Evolutionary conservation across 768 basidiomycete species (phyloP).

Genomic region (Suillus decipiens): DNA sequence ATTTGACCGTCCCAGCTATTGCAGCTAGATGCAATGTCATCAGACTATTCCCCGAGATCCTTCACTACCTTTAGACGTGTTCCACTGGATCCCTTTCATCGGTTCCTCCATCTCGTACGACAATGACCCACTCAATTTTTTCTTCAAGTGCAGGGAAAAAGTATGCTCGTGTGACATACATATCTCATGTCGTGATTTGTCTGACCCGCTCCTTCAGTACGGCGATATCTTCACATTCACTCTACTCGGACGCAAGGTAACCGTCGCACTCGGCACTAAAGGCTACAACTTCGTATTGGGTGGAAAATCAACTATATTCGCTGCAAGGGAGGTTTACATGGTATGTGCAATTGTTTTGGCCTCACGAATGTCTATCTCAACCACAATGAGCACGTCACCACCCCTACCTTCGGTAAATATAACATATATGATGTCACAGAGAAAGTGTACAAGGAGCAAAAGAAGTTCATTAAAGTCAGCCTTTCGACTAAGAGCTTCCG

Average conservation of each 20-base stretch:
- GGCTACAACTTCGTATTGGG: constrained; percentile 95
- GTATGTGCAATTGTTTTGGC: constrained; percentile 40
- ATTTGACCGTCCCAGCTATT: not conserved
- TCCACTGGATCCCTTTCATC: constrained; percentile 88
- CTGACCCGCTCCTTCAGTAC: constrained; percentile 53
- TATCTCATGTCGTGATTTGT: not conserved
- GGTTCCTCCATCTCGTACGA: constrained; percentile 92
- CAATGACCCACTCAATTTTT: constrained; percentile 89
- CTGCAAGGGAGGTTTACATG: constrained; percentile 97
- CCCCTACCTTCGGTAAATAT: constrained; percentile 94
- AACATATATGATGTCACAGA: constrained; percentile 98
- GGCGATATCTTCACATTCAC: constrained; percentile 96
- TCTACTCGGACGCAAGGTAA: constrained; percentile 85
- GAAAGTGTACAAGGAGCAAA: constrained; percentile 97
- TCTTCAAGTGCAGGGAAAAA: constrained; percentile 77
- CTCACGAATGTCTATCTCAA: constrained; percentile 1
- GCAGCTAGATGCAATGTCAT: constrained; percentile 9
- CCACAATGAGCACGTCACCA: constrained; percentile 73
- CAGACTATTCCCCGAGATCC: constrained; percentile 70
- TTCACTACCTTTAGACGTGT: constrained; percentile 84
- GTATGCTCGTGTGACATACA: constrained; percentile 38
- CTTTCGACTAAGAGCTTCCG: constrained; percentile 90
- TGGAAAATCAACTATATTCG: constrained; percentile 88
- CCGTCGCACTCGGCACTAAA: constrained; percentile 86
- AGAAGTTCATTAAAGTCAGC: constrained; percentile 96